Evolutionary conservation across 768 basidiomycete species (phyloP), one percentile per base, ranked within the genome.

Genomic region (Macrolepiota dolichaula): DNA sequence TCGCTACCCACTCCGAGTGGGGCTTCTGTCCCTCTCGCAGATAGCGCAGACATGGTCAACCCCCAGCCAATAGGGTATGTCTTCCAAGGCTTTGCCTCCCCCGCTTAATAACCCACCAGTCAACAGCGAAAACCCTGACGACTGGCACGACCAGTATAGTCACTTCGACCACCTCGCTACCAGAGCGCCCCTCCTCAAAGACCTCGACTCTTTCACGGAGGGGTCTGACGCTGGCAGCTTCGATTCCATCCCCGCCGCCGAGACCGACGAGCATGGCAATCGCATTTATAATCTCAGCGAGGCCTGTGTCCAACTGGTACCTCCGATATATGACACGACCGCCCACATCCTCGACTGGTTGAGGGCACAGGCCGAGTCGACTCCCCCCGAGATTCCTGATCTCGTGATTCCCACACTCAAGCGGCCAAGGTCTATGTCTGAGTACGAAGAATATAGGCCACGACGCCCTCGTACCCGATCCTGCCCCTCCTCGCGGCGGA

Each of bases 181-280:
- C 17, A 74, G 70, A 3, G 81, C 85, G 29, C 85, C 84, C 10
- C 67, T 76, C 61, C 66, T 86, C 66, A 84, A 81, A 70, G 85
- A 86, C 67, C 68, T 79, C 35, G 84, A 85, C 62, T 80, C 82
- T 57, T 86, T 86, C 73, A 83, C 82, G n/a, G 83, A 85, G 51
- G 84, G 84, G 35, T 82, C 81, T 9, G 78, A 76, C 15, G 70
- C 72, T 59, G 83, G 84, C 49, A 81, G 81, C 63, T 84, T 83
- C 70, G 81, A 82, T 63, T 80, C 76, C 55, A 67, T 77, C 42
- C 70, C 78, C 58, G 69, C 71, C 37, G 73, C 73, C 44, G 71
- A 68, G 40, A 70, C 71, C 51, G 73, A 76, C 64, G 74, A 79
- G 62, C 67, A 61, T 50, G 74, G 73, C 19, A 68, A 73, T 40